These are phyloP conservation scores for Amaranthus palmeri DNA, from an alignment of 148 eudicot genomes.

Conservation along the genomic window DNA sequence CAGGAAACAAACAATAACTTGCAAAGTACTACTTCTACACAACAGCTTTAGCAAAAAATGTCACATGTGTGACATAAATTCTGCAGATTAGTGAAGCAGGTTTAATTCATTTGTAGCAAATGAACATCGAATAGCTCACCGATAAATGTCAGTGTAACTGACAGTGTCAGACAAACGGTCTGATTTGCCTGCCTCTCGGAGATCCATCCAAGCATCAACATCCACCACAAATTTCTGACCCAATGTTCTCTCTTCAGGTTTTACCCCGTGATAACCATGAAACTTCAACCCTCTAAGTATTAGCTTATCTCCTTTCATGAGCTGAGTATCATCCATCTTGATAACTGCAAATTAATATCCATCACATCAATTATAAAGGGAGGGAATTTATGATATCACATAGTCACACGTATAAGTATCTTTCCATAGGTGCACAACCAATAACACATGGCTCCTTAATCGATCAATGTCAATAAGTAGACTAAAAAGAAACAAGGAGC, in stretches of 20 bases:
- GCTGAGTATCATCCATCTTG: constrained; percentile 33
- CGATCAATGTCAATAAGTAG: no score
- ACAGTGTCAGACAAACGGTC: constrained; percentile 66
- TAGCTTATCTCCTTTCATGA: constrained; percentile 70
- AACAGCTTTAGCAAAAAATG: no score
- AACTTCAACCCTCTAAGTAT: constrained; percentile 72
- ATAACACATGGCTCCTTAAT: no score
- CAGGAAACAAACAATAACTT: no score
- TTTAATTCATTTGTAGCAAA: neutral
- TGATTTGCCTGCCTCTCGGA: constrained; percentile 62
- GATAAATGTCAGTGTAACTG: constrained; percentile 79
- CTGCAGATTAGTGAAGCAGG: no score
- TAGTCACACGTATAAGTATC: no score
- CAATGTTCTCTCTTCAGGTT: constrained; percentile 67
- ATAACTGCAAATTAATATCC: constrained; percentile 6
- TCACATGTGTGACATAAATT: no score
- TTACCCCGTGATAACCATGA: constrained; percentile 90
- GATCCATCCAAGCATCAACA: constrained; percentile 93
- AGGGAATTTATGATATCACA: neutral
- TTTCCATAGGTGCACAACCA: no score
- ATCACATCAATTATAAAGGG: neutral
- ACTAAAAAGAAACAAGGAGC: no score
- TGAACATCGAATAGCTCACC: constrained; percentile 37
- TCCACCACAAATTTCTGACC: constrained; percentile 89
- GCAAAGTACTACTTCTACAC: no score